These are phyloP conservation scores for Kodamaea lidongshanica DNA, from an alignment of 805 yeast species.

Conservation along the genomic window DNA sequence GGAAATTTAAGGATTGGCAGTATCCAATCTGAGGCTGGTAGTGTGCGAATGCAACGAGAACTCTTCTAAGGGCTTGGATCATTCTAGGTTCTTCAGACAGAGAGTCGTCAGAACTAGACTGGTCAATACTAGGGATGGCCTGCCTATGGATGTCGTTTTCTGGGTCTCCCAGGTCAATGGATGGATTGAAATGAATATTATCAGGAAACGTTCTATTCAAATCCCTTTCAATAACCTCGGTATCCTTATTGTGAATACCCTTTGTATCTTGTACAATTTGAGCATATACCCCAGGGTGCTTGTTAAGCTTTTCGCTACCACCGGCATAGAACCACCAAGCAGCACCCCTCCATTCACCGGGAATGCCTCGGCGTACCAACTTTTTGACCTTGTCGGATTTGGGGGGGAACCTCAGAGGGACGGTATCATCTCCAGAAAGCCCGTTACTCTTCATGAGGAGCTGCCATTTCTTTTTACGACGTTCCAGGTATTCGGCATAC, in stretches of 20 bases:
- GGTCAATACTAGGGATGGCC: not conserved
- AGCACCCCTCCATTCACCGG: conserved; percentile 94
- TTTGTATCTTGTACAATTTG: conserved; percentile 54
- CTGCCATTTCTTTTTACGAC: conserved; percentile 76
- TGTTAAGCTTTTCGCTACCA: conserved; percentile 67
- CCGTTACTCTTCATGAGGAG: conserved; percentile 63
- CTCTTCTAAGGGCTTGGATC: conserved; percentile 70
- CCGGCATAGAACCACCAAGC: conserved; percentile 96
- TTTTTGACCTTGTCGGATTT: conserved; percentile 72
- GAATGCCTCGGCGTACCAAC: conserved; percentile 84
- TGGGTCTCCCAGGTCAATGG: conserved; percentile 7
- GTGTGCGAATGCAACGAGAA: conserved; percentile 74
- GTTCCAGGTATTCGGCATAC: conserved; percentile 56
- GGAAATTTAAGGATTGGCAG: conserved; percentile 90
- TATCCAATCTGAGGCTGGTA: conserved; percentile 89
- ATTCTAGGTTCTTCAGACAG: conserved; percentile 48
- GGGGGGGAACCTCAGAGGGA: conserved; percentile 68
- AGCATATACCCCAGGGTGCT: conserved; percentile 70
- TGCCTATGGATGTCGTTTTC: conserved; percentile 2
- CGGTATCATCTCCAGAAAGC: conserved; percentile 31
- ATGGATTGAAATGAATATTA: conserved; percentile 67
- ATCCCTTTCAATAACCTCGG: conserved; percentile 92
- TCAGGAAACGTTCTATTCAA: conserved; percentile 94
- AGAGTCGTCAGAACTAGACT: conserved; percentile 2
- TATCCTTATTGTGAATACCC: conserved; percentile 57